Percentiles rank a stretch among this genome's conserved stretches.
These are phyloP conservation scores for Coniophora puteana DNA, from an alignment of 1,284 basidiomycete genomes.

Conservation along the genomic window DNA sequence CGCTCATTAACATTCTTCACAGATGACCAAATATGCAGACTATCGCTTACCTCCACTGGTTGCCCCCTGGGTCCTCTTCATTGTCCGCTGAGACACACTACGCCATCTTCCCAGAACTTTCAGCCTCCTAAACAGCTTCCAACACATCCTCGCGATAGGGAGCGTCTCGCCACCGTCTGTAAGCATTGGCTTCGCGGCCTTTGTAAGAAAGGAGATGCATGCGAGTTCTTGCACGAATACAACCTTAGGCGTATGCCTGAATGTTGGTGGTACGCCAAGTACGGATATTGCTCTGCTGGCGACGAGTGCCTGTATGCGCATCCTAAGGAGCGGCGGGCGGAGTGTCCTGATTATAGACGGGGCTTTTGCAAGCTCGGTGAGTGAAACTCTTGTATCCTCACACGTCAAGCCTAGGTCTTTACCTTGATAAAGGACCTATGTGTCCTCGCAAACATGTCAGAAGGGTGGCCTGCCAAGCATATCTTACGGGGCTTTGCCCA, in stretches of 20 bases:
- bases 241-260: conserved; percentile 99
- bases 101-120: conserved; percentile 84
- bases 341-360: conserved; percentile 94
- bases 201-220: conserved; percentile 97
- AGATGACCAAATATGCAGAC: conserved; percentile 92
- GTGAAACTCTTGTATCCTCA: conserved; percentile 19
- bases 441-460: conserved; percentile 95
- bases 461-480: conserved; percentile 86
- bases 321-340: conserved; percentile 89
- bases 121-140: conserved; percentile 80
- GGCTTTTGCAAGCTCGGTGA: conserved; percentile 92
- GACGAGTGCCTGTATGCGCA: conserved; percentile 99
- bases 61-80: conserved; percentile 86
- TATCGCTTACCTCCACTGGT: conserved; percentile 73
- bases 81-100: conserved; percentile 89
- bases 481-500: conserved; percentile 96
- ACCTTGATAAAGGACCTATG: conserved; percentile 62
- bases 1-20: neutral
- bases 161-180: conserved; percentile 92
- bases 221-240: conserved; percentile 99
- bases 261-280: conserved; percentile 98
- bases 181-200: conserved; percentile 99
- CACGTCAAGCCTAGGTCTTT: neutral
- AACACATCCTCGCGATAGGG: conserved; percentile 78
- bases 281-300: conserved; percentile 96